phyloP scores from a whole-genome alignment of 2,329 filamentous ascomycete species.

The Diaporthe ilicicola region DNA sequence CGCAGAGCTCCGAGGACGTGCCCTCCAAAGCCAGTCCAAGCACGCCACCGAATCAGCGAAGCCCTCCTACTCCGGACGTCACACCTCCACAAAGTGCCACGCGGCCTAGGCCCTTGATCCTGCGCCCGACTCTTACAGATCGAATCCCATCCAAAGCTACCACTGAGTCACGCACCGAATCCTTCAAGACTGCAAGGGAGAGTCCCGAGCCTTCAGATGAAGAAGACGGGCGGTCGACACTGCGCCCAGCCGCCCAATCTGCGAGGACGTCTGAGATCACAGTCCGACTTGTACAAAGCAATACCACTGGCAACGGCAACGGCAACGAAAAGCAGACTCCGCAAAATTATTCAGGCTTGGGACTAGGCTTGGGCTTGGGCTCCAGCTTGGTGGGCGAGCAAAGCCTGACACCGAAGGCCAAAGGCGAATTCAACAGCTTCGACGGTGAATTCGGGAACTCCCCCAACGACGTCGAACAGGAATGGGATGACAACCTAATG shows the following conservation, averaged over 20 bases:
- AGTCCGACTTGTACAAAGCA: slow-evolving; percentile 48
- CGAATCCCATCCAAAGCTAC: slow-evolving; percentile 61
- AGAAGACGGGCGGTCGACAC: slow-evolving; percentile 54
- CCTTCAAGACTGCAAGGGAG: slow-evolving; percentile 77
- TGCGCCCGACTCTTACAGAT: slow-evolving; percentile 58
- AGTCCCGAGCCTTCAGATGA: slow-evolving; percentile 70
- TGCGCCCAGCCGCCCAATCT: slow-evolving; percentile 50
- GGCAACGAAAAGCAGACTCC: slow-evolving; percentile 39
- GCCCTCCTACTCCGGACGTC: slow-evolving; percentile 78
- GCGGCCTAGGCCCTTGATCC: slow-evolving; percentile 50
- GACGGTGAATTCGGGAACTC: slow-evolving; percentile 65
- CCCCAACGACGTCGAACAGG: slow-evolving; percentile 57
- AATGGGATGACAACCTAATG: slow-evolving; percentile 63
- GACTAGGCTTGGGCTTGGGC: slow-evolving; percentile 54
- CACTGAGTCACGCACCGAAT: slow-evolving; percentile 70
- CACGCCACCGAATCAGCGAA: slow-evolving; percentile 72
- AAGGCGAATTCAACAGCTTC: slow-evolving; percentile 61
- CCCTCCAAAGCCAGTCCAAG: slow-evolving; percentile 53
- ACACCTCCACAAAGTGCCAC: slow-evolving; percentile 68
- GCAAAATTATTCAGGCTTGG: slow-evolving; percentile 51
- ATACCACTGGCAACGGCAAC: slow-evolving; percentile 5
- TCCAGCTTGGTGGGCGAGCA: slow-evolving; percentile 50
- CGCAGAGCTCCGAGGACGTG: slow-evolving; percentile 49
- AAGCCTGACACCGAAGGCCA: slow-evolving; percentile 51
- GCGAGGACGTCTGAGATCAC: slow-evolving; percentile 54